Evolutionary conservation across 495 filamentous ascomycete species (phyloP), one percentile per base, ranked within the genome.

Genomic region (Mycothermus thermophilus): DNA sequence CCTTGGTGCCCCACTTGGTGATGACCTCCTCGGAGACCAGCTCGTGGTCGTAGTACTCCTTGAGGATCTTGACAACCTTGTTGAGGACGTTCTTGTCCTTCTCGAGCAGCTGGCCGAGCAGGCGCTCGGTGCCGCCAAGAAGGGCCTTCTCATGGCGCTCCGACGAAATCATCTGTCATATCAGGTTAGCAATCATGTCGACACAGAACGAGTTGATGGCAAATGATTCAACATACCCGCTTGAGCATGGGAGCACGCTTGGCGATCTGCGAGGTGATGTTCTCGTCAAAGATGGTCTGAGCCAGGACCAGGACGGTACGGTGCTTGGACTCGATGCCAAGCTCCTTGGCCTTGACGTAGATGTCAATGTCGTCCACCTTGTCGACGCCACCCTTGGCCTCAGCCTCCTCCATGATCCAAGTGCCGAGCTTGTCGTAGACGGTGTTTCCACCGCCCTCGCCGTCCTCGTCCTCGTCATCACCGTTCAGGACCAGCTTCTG

Each of bases 61-160:
- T 69, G 38, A 96, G 70, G 45, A 97, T 84, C 54, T 79, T 81
- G 24, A 83, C 79, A 22, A 95, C 68, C 60, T 83, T 72, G 21
- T 75, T 59, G 36, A 83, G 70, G 49, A 93, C 73, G 30, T 85
- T 75, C 1, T 84, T 75, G 48, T 80, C 73, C 22, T 92, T 79
- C 48, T 79, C 79, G 57, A 82, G 75, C 33, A 64, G 61, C 21
- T 57, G 41, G 41, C 62, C 62, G 32, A 96, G 71, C 44, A 95
- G 87, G 40, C 87, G 85, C 62, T 97, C 90, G 22, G 81, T 86
- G 39, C 90, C 90, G 49, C 92, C 92, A n/a, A 97, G 76, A 58
- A 97, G 78, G 34, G 90, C 87, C 71, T 90, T 94, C 65, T 96
- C 75, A 57, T 96, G 88, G 36, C 79, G 77, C 49, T 97, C 90